These are phyloP conservation scores for Phytophthora rubi DNA, from an alignment of 352 stramenopile genomes.

Conservation along the genomic window DNA sequence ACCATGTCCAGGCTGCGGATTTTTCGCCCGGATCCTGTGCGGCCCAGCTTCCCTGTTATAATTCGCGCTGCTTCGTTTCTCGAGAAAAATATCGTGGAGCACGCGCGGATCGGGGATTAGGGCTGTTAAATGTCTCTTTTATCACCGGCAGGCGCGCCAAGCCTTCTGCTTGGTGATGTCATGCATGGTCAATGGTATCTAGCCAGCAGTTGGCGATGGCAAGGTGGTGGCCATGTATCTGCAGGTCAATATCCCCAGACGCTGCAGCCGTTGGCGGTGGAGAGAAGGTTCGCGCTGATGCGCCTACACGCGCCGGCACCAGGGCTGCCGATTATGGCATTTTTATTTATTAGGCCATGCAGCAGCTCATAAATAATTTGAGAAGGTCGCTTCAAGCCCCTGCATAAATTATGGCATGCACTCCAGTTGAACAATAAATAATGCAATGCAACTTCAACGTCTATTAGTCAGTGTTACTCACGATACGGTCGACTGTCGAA, in stretches of 20 bases:
- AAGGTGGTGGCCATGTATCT: too few relatives aligned
- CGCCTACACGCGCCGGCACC: slow-evolving; percentile 18
- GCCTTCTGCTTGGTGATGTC: slow-evolving; percentile 25
- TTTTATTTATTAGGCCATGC: too few relatives aligned
- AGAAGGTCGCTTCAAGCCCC: too few relatives aligned
- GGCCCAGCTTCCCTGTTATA: background rate
- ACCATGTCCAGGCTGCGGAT: slow-evolving; percentile 25
- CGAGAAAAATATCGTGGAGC: slow-evolving; percentile 18
- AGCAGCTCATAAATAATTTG: too few relatives aligned
- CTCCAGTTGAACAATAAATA: too few relatives aligned
- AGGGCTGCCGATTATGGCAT: too few relatives aligned
- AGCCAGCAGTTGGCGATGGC: too few relatives aligned
- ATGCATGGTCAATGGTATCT: background rate
- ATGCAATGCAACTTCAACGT: too few relatives aligned
- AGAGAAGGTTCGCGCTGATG: slow-evolving; percentile 25
- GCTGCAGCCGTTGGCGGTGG: background rate
- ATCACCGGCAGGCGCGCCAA: slow-evolving; percentile 14
- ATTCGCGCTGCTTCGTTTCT: slow-evolving; percentile 29
- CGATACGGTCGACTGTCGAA: too few relatives aligned
- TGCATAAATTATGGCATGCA: too few relatives aligned
- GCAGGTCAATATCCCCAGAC: too few relatives aligned
- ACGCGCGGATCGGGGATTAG: slow-evolving; percentile 6
- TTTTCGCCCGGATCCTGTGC: slow-evolving; percentile 13
- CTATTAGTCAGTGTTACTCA: too few relatives aligned
- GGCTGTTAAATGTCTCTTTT: slow-evolving; percentile 10